phyloP scores from a whole-genome alignment of 2,329 filamentous ascomycete genomes.

The Talaromyces sp. region DNA sequence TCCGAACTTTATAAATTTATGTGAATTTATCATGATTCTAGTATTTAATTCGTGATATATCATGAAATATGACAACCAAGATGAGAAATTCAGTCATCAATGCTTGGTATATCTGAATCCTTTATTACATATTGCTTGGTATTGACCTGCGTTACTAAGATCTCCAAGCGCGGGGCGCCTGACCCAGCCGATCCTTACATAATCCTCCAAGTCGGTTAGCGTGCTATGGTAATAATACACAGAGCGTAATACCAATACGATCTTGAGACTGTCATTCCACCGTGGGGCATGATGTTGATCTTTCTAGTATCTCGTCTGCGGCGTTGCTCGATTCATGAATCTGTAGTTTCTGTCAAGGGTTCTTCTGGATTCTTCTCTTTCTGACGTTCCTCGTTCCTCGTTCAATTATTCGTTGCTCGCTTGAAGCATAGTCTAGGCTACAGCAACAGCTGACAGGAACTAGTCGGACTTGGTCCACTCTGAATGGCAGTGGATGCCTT shows the following conservation, averaged over 20 bases:
- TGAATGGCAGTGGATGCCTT: conserved; percentile 1
- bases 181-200: too few species aligned
- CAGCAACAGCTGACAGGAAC: not conserved
- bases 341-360: not conserved
- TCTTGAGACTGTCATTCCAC: not conserved
- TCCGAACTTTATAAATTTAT: too few species aligned
- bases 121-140: not conserved
- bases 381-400: not conserved
- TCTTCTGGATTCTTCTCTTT: not conserved
- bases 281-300: conserved; percentile 6
- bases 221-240: not conserved
- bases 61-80: too few species aligned
- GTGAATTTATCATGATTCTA: too few species aligned
- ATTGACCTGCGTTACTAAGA: not conserved
- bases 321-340: not conserved
- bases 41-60: too few species aligned
- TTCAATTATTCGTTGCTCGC: not conserved
- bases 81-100: not conserved
- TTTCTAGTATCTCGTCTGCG: not conserved
- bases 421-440: not conserved
- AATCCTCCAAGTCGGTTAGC: not conserved
- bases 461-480: not conserved
- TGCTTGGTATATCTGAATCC: not conserved
- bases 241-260: not conserved
- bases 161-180: not conserved